Evolutionary conservation across 306 rosid species (phyloP).

Genomic region (Leucaena leucocephala): DNA sequence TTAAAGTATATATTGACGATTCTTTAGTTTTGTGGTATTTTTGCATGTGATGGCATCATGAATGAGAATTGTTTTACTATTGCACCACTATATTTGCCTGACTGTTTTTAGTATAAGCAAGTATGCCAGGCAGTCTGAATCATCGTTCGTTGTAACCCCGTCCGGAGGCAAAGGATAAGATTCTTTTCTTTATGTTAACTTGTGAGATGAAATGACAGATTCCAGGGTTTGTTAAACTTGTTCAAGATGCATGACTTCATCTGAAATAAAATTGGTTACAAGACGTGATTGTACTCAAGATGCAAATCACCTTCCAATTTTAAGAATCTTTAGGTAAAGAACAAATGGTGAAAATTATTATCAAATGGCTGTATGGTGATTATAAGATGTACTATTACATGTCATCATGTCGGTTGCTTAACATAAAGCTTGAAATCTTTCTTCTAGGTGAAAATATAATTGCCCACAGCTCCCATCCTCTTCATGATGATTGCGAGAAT

Average conservation of each 20-base stretch:
- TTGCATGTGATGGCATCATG: neutral
- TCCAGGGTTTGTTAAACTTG: neutral
- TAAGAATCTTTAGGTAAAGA: neutral
- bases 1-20: neutral
- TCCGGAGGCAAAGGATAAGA: constrained; percentile 1
- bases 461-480: neutral
- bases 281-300: neutral
- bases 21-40: neutral
- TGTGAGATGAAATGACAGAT: neutral
- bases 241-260: constrained; percentile 4
- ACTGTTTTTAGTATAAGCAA: no score
- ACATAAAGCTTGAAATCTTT: neutral
- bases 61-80: neutral
- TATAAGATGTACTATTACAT: neutral
- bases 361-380: neutral
- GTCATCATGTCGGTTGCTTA: neutral
- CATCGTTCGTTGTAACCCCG: neutral
- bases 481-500: neutral
- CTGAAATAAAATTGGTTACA: neutral
- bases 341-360: neutral
- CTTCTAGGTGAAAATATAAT: neutral
- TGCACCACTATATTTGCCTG: neutral
- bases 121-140: neutral
- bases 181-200: constrained; percentile 10
- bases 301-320: constrained; percentile 1